These are phyloP conservation scores for Alternaria ethzedia DNA, from an alignment of 2,329 filamentous ascomycete genomes.

Conservation along the genomic window DNA sequence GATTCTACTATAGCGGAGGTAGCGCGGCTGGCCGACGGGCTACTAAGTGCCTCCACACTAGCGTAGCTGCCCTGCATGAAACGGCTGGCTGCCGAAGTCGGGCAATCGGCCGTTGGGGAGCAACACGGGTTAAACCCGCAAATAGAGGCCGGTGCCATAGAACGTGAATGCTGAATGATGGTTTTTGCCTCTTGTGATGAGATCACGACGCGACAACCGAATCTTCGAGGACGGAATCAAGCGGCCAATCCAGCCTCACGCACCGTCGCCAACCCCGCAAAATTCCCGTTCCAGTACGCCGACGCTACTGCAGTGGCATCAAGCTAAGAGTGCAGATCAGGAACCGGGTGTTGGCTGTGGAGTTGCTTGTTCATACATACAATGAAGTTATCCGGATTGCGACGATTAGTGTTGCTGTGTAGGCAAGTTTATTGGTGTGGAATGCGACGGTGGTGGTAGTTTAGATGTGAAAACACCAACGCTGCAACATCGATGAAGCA, in stretches of 20 bases:
- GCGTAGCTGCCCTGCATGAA: constrained; percentile 4
- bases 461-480: not conserved
- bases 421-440: not conserved
- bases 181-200: constrained; percentile 6
- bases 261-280: not conserved
- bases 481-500: not conserved
- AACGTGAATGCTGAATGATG: not conserved
- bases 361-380: not conserved
- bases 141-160: not conserved
- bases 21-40: constrained; percentile 19
- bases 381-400: not conserved
- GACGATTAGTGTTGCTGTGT: not conserved
- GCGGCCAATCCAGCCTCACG: not conserved
- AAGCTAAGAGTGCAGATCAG: constrained; percentile 13
- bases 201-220: not conserved
- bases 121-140: not conserved
- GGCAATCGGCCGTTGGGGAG: constrained; percentile 5
- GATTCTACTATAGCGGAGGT: constrained; percentile 15
- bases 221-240: not conserved
- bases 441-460: not conserved
- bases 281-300: constrained; percentile 7
- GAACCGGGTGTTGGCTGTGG: not conserved
- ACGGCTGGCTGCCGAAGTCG: constrained; percentile 12
- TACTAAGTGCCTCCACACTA: constrained; percentile 8
- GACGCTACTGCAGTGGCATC: constrained; percentile 8